These are phyloP conservation scores for Aspergillus amoenus DNA, from an alignment of 2,329 filamentous ascomycete species.

Conservation along the genomic window DNA sequence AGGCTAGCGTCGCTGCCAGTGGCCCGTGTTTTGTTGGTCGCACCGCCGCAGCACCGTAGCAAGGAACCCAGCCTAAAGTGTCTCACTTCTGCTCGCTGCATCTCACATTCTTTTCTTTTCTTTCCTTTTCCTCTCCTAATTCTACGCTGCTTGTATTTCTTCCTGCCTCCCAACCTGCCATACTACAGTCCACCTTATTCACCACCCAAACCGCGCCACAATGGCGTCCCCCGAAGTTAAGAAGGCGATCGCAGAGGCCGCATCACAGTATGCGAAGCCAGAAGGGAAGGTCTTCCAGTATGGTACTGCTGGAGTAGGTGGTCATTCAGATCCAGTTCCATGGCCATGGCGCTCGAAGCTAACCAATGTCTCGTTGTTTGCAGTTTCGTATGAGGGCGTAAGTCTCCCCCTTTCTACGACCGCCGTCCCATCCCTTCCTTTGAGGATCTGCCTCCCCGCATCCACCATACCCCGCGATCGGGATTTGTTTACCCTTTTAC, in stretches of 20 bases:
- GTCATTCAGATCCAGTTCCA: neutral
- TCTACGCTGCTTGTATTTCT: conserved; percentile 2
- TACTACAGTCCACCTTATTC: neutral
- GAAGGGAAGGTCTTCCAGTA: conserved; percentile 55
- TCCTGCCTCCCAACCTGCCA: neutral
- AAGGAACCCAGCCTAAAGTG: conserved; percentile 7
- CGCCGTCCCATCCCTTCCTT: conserved; percentile 12
- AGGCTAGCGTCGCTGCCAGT: neutral
- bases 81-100: conserved; percentile 17
- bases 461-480: conserved; percentile 33
- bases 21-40: neutral
- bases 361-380: conserved; percentile 11
- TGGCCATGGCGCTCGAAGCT: conserved; percentile 10
- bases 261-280: conserved; percentile 50
- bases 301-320: conserved; percentile 61
- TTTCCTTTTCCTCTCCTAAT: conserved; percentile 1
- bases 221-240: conserved; percentile 45
- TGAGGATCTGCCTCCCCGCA: conserved; percentile 28
- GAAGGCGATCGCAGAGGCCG: conserved; percentile 48
- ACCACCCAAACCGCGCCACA: conserved; percentile 26
- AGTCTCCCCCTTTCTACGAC: conserved; percentile 25
- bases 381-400: conserved; percentile 72
- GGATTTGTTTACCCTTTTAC: conserved; percentile 28
- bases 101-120: conserved; percentile 9
- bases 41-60: neutral